Evolutionary conservation across 176 grass and related monocot species (phyloP), one percentile per base, ranked within the genome.

Genomic region (Cenchrus purpureus): DNA sequence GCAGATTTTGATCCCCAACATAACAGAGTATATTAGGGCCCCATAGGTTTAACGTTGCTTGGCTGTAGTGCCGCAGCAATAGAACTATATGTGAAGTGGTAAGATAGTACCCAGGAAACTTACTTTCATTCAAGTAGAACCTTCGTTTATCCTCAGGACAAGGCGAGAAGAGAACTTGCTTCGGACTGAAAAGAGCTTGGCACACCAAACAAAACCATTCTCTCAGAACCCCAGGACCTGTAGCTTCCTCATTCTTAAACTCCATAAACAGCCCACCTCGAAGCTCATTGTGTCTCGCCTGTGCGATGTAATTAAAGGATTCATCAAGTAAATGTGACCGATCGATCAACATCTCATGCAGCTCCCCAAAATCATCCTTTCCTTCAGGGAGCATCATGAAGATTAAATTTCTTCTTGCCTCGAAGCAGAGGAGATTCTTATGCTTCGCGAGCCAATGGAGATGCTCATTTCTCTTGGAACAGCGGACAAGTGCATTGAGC

Each of bases 191-290:
- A 74, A 99, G 90, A 83, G 90, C 92, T 84, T 87, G 84, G 53
- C 92, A 99, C 75, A 99, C 90, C 80, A 99, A 84, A 79, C 86
- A 92, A 76, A 99, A 99, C 97, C 97, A 99, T 81, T 99, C 97
- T 74, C 97, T 96, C 52, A 99, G 78, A 77, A 99, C 97, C 7
- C 97, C 97, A 83, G 97, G 97, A 51, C 97, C 97, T 17, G 97
- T 99, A 44, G 97, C 97, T 79, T 99, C 97, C 88, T 99, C 97
- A 66, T 94, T 94, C 93, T 99, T 99, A 84, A 99, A 99, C 88
- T 99, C 97, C 93, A 99, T 94, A 83, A 99, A 99, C 19, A 99
- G 76, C 28, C 94, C 97, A 60, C 92, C 85, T 14, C 55, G 97
- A 83, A 99, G 85, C 63, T 92, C 88, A 71, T 4, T 83, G 45